Percentiles rank a stretch among this genome's conserved stretches.
Conservation (phyloP, 768 basidiomycete genomes). For the Amanita thiersii region DNA sequence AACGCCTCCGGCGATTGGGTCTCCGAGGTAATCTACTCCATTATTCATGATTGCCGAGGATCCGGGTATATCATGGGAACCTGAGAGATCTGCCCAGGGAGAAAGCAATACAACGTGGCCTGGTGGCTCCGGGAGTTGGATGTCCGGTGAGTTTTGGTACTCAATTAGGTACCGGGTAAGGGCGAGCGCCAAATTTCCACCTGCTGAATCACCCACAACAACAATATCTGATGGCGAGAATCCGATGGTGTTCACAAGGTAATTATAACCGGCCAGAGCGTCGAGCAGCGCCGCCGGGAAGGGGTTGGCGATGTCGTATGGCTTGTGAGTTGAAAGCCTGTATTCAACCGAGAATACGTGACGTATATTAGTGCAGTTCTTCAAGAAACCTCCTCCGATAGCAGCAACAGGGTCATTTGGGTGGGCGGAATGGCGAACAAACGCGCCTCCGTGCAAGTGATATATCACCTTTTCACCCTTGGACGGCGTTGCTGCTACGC, state of each 20-base stretch:
- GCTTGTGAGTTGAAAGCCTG: conserved; percentile 44
- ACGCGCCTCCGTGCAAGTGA: conserved; percentile 57
- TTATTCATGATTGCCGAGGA: neutral
- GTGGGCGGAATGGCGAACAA: conserved; percentile 44
- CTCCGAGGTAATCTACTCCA: neutral
- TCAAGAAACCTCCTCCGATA: conserved; percentile 38
- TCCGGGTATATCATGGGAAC: conserved; percentile 27
- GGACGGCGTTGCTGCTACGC: conserved; percentile 27
- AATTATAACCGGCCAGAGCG: conserved; percentile 38
- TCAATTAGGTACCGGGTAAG: conserved; percentile 27
- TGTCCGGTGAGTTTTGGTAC: conserved; percentile 17
- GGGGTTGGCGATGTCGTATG: conserved; percentile 27
- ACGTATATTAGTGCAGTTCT: conserved; percentile 30
- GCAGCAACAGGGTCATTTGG: conserved; percentile 38
- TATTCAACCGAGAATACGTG: conserved; percentile 64
- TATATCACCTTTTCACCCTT: conserved; percentile 50
- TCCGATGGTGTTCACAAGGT: conserved; percentile 35
- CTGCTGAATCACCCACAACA: conserved; percentile 46
- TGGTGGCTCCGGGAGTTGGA: conserved; percentile 15
- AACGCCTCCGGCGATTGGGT: neutral
- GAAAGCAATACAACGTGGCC: conserved; percentile 29
- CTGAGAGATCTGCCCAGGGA: conserved; percentile 48
- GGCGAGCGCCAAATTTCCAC: conserved; percentile 38
- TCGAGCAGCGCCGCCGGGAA: conserved; percentile 51
- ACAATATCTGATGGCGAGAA: conserved; percentile 36